These are phyloP conservation scores for Pythium volutum DNA, from an alignment of 352 stramenopile genomes.

Conservation along the genomic window DNA sequence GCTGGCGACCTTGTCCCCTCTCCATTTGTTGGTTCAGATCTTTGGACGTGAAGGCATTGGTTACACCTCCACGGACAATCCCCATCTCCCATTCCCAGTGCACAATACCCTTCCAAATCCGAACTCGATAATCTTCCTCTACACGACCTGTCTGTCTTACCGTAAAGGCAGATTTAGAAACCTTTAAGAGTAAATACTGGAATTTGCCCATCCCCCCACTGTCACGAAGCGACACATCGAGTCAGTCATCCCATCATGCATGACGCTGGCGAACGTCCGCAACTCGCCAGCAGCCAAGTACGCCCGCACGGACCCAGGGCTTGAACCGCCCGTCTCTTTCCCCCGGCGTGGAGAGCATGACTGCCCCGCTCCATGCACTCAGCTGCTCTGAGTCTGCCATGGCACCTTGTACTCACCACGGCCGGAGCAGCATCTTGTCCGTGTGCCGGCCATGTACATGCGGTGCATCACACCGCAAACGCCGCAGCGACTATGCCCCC, in stretches of 20 bases:
- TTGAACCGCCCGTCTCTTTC: no score
- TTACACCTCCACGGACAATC: conserved; percentile 9
- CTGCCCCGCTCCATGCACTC: no score
- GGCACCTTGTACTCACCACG: no score
- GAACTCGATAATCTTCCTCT: background rate
- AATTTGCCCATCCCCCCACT: background rate
- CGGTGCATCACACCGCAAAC: no score
- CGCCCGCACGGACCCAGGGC: no score
- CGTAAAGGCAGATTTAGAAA: background rate
- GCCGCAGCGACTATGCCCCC: no score
- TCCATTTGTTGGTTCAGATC: conserved; percentile 9
- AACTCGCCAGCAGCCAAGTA: background rate
- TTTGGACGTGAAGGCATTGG: conserved; percentile 19
- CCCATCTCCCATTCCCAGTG: no score
- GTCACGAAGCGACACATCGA: conserved; percentile 12
- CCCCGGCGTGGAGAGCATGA: no score
- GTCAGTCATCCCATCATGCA: conserved; percentile 18
- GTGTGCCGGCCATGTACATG: no score
- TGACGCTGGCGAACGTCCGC: conserved; percentile 12
- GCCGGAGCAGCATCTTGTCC: no score
- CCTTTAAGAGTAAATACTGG: background rate
- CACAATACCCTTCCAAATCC: background rate
- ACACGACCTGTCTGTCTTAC: background rate
- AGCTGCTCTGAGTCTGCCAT: no score
- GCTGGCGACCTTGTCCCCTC: no score